Conservation (phyloP, 768 basidiomycete genomes). For the Chiua virens region DNA sequence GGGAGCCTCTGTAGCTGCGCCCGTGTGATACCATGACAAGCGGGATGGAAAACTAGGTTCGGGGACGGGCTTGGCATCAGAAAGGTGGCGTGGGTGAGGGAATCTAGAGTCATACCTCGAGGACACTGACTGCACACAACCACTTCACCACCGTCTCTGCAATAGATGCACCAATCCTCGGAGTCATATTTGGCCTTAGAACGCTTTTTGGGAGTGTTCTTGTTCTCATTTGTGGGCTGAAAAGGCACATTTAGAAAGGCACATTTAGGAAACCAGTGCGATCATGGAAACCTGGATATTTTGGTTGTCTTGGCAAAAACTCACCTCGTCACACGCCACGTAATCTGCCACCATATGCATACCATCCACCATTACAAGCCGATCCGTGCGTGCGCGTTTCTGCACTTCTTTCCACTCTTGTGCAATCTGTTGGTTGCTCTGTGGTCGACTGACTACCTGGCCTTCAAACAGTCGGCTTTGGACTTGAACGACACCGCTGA, state of each 20-base stretch:
- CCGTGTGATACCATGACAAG: constrained; percentile 43
- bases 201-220: constrained; percentile 31
- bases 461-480: constrained; percentile 61
- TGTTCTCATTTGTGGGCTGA: constrained; percentile 11
- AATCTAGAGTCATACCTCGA: constrained; percentile 40
- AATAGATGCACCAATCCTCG: constrained; percentile 60
- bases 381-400: constrained; percentile 42
- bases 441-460: constrained; percentile 33
- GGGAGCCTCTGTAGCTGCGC: constrained; percentile 28
- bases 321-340: constrained; percentile 30
- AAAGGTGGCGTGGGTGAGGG: constrained; percentile 1
- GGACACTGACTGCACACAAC: constrained; percentile 51
- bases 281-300: not conserved
- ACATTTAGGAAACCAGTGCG: constrained; percentile 5
- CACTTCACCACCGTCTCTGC: constrained; percentile 59
- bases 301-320: constrained; percentile 17
- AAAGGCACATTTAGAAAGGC: constrained; percentile 8
- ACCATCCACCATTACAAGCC: constrained; percentile 40
- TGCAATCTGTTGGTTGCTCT: constrained; percentile 43
- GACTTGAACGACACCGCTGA: constrained; percentile 59
- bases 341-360: constrained; percentile 33
- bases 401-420: constrained; percentile 46
- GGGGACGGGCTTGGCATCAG: not conserved
- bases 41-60: constrained; percentile 50
- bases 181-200: constrained; percentile 41